These are phyloP conservation scores for Tolypocladium album DNA, from an alignment of 2,329 filamentous ascomycete species.

Conservation along the genomic window DNA sequence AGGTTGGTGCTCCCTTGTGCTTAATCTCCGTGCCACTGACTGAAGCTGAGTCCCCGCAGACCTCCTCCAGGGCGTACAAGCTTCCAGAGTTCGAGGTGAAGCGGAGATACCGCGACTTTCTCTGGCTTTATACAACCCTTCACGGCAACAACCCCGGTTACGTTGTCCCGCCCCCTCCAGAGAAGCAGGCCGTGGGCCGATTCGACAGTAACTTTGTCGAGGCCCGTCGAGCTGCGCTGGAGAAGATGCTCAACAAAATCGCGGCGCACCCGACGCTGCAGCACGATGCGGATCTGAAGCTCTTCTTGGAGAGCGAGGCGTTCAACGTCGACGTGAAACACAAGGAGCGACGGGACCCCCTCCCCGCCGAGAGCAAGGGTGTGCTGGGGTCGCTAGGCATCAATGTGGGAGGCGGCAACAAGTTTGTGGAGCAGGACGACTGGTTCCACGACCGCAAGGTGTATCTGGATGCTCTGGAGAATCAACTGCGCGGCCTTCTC, in stretches of 20 bases:
- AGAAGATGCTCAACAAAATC: conserved; percentile 97
- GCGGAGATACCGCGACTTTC: conserved; percentile 86
- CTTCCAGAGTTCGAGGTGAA: conserved; percentile 89
- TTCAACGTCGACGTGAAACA: conserved; percentile 98
- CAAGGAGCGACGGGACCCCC: conserved; percentile 83
- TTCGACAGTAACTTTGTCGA: conserved; percentile 98
- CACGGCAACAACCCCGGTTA: conserved; percentile 92
- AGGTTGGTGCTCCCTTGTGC: conserved; percentile 39
- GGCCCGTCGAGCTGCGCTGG: conserved; percentile 76
- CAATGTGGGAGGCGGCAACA: conserved; percentile 63
- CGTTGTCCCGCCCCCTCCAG: conserved; percentile 88
- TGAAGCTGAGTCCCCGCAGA: conserved; percentile 39
- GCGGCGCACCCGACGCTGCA: conserved; percentile 83
- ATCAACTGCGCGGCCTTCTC: conserved; percentile 77
- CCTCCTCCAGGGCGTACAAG: conserved; percentile 90
- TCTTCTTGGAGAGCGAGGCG: conserved; percentile 91
- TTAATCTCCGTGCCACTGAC: not conserved
- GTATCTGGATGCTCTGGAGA: conserved; percentile 89
- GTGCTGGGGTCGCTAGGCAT: conserved; percentile 80
- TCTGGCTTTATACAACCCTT: conserved; percentile 93
- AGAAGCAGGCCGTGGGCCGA: conserved; percentile 93
- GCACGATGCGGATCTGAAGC: conserved; percentile 86
- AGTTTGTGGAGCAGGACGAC: conserved; percentile 97
- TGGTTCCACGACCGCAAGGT: conserved; percentile 97
- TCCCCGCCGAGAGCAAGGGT: conserved; percentile 82